Percentiles rank a stretch among this genome's conserved stretches.
These are phyloP conservation scores for Biscutella laevigata DNA, from an alignment of 441 rosid genomes.

Conservation along the genomic window DNA sequence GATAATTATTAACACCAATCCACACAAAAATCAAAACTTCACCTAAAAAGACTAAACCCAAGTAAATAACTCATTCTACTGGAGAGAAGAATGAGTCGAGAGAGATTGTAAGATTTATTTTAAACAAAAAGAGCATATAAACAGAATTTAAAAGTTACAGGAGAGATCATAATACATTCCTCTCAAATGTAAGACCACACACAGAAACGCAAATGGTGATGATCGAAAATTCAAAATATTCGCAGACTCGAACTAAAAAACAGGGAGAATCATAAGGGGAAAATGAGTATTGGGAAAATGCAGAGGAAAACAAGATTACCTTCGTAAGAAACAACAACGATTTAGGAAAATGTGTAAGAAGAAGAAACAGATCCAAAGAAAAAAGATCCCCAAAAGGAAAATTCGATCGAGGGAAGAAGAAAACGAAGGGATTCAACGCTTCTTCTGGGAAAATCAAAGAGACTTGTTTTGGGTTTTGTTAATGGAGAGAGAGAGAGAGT, in stretches of 20 bases:
- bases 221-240: background rate
- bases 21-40: background rate
- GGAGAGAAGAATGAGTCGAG: background rate
- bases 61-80: conserved; percentile 2
- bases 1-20: background rate
- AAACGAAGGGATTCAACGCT: conserved; percentile 24
- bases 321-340: background rate
- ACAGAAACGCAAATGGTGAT: background rate
- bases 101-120: background rate
- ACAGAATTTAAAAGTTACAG: conserved; percentile 9
- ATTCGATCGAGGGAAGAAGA: background rate
- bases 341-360: background rate
- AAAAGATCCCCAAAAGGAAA: conserved; percentile 7
- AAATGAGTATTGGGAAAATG: conserved; percentile 1
- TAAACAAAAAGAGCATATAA: conserved; percentile 5
- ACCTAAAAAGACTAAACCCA: conserved; percentile 4
- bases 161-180: conserved; percentile 20
- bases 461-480: conserved; percentile 2
- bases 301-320: conserved; percentile 10
- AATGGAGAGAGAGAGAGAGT: background rate
- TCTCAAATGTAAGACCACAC: conserved; percentile 4
- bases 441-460: conserved; percentile 21
- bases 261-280: background rate
- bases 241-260: background rate
- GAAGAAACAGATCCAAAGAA: conserved; percentile 11